Evolutionary conservation across 495 filamentous ascomycete genomes (phyloP), one percentile per base, ranked within the genome.

Genomic region (Lophiostoma macrostomum): DNA sequence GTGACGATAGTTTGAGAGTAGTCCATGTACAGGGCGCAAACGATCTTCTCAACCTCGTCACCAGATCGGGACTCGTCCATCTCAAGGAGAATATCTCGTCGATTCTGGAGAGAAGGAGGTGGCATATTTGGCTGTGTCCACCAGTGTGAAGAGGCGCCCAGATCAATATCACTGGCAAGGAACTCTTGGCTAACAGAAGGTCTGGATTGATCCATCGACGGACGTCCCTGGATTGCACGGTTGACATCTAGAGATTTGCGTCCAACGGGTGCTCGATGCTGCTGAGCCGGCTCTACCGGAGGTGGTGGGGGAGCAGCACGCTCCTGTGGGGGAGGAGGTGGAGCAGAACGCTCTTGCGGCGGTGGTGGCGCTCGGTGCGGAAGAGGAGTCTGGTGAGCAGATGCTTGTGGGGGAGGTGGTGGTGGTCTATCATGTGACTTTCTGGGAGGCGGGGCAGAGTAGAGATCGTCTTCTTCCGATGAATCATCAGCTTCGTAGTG

Each of bases 1-100:
- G 83, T 87, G 62, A 97, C 80, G 53, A 96, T 73, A 0, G 91
- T 97, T 66, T 97, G 93, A 13, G 91, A 96, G 68, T 97, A 97
- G 69, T 98, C 93, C 51, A 88, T 84, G 73, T 85, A 97, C 1
- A 98, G 76, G 22, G 96, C 74, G 63, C 85, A 95, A 24, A 96
- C 76, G 43, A 90, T 83, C 56, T 90, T 90, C 0, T 81, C 82
- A 20, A 95, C 72, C 0, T 75, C 82, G 29, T 85, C 83, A 13
- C 82, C 73, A 6, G 83, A 78, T 20, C 74, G 80, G 4, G 83
- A 81, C 67, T 96, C 90, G 60, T 95, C 89, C 14, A 84, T 74
- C 65, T 97, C 90, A 45, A 80, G 84, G 22, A 91, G 80, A 25
- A 97, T 71, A 66, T 97, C 93, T 53, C 81, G 83, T 53, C 93